phyloP scores from a whole-genome alignment of 768 basidiomycete species.

The Termitomyces sp. region DNA sequence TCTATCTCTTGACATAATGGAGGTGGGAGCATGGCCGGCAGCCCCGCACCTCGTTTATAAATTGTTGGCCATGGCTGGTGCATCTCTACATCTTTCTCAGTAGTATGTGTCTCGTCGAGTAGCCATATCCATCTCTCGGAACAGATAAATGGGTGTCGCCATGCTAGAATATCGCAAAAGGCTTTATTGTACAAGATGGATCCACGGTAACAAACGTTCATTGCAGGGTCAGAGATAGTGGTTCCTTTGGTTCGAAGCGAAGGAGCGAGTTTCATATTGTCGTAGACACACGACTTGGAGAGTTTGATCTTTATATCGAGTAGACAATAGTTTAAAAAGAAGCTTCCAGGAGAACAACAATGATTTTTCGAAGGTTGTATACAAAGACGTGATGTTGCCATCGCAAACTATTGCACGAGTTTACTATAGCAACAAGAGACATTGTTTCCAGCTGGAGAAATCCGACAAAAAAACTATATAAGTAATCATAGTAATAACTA shows the following conservation, averaged over 20 bases:
- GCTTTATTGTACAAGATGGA: background rate
- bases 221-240: background rate
- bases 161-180: background rate
- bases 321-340: background rate
- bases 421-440: background rate
- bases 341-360: background rate
- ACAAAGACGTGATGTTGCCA: background rate
- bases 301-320: background rate
- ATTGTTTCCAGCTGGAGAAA: background rate
- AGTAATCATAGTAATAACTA: background rate
- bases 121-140: background rate
- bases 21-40: background rate
- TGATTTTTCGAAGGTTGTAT: background rate
- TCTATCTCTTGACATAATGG: background rate
- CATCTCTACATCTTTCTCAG: background rate
- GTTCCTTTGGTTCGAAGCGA: background rate
- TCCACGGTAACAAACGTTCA: background rate
- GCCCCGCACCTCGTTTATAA: background rate
- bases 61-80: background rate
- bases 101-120: background rate
- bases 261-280: background rate
- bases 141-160: background rate
- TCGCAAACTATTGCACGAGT: background rate
- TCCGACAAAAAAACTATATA: background rate
- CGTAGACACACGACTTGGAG: background rate